Evolutionary conservation across 805 yeast genomes (phyloP).

Genomic region (Barnettozyma populi): DNA sequence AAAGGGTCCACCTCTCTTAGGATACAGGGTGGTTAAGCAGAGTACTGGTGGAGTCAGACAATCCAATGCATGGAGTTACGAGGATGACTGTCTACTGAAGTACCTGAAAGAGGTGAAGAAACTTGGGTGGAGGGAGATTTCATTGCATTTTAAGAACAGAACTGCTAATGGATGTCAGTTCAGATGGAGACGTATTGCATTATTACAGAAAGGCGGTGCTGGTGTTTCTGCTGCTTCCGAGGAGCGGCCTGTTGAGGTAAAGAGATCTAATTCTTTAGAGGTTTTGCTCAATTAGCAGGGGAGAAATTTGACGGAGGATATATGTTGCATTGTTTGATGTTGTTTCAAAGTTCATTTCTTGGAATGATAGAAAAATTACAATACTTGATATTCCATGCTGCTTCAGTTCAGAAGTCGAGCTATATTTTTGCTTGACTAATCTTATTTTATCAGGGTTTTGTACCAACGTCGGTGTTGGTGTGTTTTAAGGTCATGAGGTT

Average conservation of each 20-base stretch:
- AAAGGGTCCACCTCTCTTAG: background rate
- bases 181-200: conserved; percentile 56
- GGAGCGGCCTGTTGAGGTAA: background rate
- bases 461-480: background rate
- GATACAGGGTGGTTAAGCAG: conserved; percentile 15
- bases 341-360: background rate
- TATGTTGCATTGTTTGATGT: background rate
- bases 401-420: background rate
- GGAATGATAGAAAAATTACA: background rate
- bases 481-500: background rate
- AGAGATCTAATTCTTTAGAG: conserved; percentile 6
- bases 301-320: background rate
- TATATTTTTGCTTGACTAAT: background rate
- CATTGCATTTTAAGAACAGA: conserved; percentile 58
- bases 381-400: background rate
- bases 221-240: conserved; percentile 1
- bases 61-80: conserved; percentile 52
- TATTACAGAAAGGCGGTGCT: conserved; percentile 8
- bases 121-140: conserved; percentile 74
- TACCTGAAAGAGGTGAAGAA: conserved; percentile 63
- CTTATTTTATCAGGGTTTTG: background rate
- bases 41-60: conserved; percentile 13
- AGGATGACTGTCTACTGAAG: conserved; percentile 54
- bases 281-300: conserved; percentile 6
- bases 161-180: conserved; percentile 76